These are phyloP conservation scores for Trichosporon sp. DNA, from an alignment of 1,284 basidiomycete genomes.

Conservation along the genomic window DNA sequence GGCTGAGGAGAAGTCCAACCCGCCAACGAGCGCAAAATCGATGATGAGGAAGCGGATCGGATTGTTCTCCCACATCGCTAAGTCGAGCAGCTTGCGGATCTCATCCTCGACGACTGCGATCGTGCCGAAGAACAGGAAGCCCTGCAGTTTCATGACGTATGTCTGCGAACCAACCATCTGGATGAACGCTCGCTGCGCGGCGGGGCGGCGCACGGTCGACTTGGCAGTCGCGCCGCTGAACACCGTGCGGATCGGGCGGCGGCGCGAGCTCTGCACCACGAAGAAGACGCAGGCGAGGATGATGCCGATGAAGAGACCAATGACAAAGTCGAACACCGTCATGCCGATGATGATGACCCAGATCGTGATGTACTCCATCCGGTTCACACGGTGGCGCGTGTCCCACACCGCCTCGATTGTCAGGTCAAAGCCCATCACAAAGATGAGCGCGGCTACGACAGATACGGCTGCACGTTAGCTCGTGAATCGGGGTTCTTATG, in stretches of 20 bases:
- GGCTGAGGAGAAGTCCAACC: constrained; percentile 91
- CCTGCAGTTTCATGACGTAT: constrained; percentile 84
- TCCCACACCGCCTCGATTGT: constrained; percentile 97
- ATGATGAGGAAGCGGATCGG: constrained; percentile 88
- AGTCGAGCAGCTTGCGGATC: constrained; percentile 68
- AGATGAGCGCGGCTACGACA: constrained; percentile 89
- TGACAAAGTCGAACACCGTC: constrained; percentile 91
- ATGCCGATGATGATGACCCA: constrained; percentile 75
- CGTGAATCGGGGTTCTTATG: constrained; percentile 33
- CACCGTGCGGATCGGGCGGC: constrained; percentile 76
- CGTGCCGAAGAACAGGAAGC: constrained; percentile 90
- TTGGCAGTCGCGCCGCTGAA: constrained; percentile 78
- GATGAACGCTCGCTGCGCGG: constrained; percentile 83
- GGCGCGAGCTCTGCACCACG: constrained; percentile 86
- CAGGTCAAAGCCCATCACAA: constrained; percentile 91
- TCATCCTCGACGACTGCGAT: constrained; percentile 81
- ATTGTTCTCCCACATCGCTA: constrained; percentile 71
- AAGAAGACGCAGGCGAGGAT: constrained; percentile 93
- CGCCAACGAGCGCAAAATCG: constrained; percentile 81
- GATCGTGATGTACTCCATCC: constrained; percentile 63
- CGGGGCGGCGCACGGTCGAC: constrained; percentile 88
- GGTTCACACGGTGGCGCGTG: constrained; percentile 82
- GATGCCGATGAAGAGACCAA: constrained; percentile 90
- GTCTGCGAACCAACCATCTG: constrained; percentile 90
- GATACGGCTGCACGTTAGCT: constrained; percentile 67